phyloP scores from a whole-genome alignment of 176 grass and related monocot genomes.

The Oropetium thomaeum region DNA sequence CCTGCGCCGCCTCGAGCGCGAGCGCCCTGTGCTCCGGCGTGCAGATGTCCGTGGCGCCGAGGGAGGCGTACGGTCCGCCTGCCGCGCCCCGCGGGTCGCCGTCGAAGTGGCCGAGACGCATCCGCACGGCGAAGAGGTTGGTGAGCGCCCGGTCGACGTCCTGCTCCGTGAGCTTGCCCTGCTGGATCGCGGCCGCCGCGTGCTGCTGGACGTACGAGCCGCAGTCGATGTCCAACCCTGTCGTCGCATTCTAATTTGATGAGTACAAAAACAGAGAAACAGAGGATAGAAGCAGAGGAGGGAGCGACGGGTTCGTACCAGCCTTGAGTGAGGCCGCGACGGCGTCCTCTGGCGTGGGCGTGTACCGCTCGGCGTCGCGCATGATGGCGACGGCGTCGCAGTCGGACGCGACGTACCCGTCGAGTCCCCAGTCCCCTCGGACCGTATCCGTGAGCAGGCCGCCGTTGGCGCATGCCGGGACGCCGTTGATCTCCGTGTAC shows the following conservation, averaged over 20 bases:
- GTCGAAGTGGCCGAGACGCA: constrained; percentile 81
- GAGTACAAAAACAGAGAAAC: background rate
- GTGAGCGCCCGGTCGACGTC: constrained; percentile 57
- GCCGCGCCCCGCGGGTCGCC: constrained; percentile 47
- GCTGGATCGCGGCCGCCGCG: constrained; percentile 35
- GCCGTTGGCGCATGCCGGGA: constrained; percentile 54
- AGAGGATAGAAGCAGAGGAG: too few species aligned
- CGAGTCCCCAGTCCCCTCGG: constrained; percentile 43
- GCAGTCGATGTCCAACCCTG: constrained; percentile 76
- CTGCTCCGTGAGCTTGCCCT: constrained; percentile 46
- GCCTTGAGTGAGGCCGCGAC: constrained; percentile 17
- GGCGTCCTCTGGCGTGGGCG: constrained; percentile 16
- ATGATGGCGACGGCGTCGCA: constrained; percentile 36
- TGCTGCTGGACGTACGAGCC: constrained; percentile 47
- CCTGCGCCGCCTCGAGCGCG: constrained; percentile 58
- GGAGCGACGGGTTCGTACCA: background rate
- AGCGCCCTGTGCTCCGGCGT: constrained; percentile 47
- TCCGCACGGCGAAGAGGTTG: constrained; percentile 57
- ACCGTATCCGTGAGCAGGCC: constrained; percentile 49
- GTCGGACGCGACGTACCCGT: constrained; percentile 53
- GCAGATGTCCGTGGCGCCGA: constrained; percentile 49
- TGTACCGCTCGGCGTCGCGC: constrained; percentile 13
- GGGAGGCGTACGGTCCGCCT: constrained; percentile 46
- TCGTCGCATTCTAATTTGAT: too few species aligned
- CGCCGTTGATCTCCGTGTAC: constrained; percentile 70